Conservation (phyloP, 768 basidiomycete species). For the Polyporus arcularius region DNA sequence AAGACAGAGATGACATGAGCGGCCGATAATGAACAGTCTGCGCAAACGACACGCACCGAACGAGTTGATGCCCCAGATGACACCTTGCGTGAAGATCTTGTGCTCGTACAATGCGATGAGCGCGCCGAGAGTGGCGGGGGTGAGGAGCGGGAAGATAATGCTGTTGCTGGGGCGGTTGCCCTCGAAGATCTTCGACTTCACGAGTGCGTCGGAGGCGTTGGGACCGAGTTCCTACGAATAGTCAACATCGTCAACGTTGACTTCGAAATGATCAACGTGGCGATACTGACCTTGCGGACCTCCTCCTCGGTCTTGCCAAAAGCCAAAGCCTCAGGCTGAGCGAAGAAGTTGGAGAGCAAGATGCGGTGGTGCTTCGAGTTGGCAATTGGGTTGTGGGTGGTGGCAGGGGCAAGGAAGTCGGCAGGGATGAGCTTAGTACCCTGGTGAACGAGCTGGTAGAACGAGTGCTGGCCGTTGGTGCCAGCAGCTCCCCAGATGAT, state of each 20-base stretch:
- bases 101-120: slow-evolving; percentile 94
- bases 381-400: slow-evolving; percentile 85
- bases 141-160: slow-evolving; percentile 91
- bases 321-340: slow-evolving; percentile 95
- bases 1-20: neutral
- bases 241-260: neutral
- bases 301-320: slow-evolving; percentile 96
- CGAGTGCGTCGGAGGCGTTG: slow-evolving; percentile 75
- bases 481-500: slow-evolving; percentile 99
- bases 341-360: slow-evolving; percentile 96
- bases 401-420: slow-evolving; percentile 90
- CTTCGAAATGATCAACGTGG: neutral
- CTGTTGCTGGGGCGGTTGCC: slow-evolving; percentile 97
- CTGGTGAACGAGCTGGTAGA: slow-evolving; percentile 97
- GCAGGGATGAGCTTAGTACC: slow-evolving; percentile 91
- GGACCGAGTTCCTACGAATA: slow-evolving; percentile 53
- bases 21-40: neutral
- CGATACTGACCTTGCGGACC: slow-evolving; percentile 47
- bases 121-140: slow-evolving; percentile 85
- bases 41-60: slow-evolving; percentile 61
- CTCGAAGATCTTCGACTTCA: slow-evolving; percentile 98
- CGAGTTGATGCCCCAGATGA: slow-evolving; percentile 98
- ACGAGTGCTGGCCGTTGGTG: slow-evolving; percentile 99
- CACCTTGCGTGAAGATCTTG: slow-evolving; percentile 98
- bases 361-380: slow-evolving; percentile 95